Evolutionary conservation across 1,139 yeast species (phyloP).

Genomic region (Debaryomyces fabryi): DNA sequence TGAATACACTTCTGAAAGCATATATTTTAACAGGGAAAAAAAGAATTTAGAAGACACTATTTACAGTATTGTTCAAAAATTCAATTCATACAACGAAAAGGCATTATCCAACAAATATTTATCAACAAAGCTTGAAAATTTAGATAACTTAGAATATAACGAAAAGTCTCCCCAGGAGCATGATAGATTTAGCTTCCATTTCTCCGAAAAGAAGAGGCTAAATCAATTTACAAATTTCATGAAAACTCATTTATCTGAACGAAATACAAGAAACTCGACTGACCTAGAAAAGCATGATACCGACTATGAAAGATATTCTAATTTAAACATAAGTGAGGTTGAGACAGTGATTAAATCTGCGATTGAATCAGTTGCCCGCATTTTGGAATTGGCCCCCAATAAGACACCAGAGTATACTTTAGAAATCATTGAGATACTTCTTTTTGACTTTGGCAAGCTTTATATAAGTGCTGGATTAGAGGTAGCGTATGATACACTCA

Average conservation of each 20-base stretch:
- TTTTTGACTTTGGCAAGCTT: slow-evolving; percentile 71
- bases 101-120: slow-evolving; percentile 52
- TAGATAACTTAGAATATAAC: slow-evolving; percentile 33
- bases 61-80: slow-evolving; percentile 50
- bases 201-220: slow-evolving; percentile 43
- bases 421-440: slow-evolving; percentile 66
- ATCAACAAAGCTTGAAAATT: slow-evolving; percentile 42
- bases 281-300: slow-evolving; percentile 23
- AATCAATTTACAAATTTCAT: slow-evolving; percentile 45
- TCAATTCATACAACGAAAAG: slow-evolving; percentile 54
- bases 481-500: slow-evolving; percentile 54
- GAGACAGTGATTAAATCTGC: slow-evolving; percentile 70
- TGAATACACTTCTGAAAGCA: slow-evolving; percentile 67
- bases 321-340: slow-evolving; percentile 49
- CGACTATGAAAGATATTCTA: slow-evolving; percentile 31
- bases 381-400: slow-evolving; percentile 70
- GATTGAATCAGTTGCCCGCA: slow-evolving; percentile 79
- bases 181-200: slow-evolving; percentile 38
- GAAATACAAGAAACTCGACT: slow-evolving; percentile 23
- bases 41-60: slow-evolving; percentile 68
- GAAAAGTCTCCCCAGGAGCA: slow-evolving; percentile 18
- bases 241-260: slow-evolving; percentile 38
- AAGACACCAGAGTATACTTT: slow-evolving; percentile 66
- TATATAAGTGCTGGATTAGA: slow-evolving; percentile 79
- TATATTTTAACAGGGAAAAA: slow-evolving; percentile 74